Evolutionary conservation across 176 grass and related monocot species (phyloP).

Genomic region (Aegilops longissima): DNA sequence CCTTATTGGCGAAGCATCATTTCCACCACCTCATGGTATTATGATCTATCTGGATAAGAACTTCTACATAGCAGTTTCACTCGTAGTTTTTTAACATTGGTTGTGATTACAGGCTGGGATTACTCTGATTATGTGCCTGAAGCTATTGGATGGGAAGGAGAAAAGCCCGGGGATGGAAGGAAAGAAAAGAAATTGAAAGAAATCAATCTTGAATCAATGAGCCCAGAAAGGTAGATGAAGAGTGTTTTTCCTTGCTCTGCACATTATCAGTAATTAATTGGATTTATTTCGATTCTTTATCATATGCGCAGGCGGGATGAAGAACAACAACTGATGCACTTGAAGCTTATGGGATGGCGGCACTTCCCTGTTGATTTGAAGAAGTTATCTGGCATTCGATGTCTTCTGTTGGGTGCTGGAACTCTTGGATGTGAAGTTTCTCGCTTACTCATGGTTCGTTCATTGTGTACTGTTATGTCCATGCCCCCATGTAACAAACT

Average conservation of each 20-base stretch:
- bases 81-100: conserved; percentile 19
- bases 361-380: conserved; percentile 79
- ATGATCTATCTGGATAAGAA: neutral
- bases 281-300: conserved; percentile 30
- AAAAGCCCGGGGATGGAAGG: conserved; percentile 35
- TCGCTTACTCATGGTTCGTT: conserved; percentile 81
- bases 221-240: conserved; percentile 57
- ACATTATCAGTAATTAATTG: neutral
- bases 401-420: conserved; percentile 85
- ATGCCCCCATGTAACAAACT: neutral
- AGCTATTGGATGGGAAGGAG: conserved; percentile 86
- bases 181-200: conserved; percentile 42
- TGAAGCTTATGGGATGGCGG: conserved; percentile 99
- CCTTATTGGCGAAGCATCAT: conserved; percentile 71
- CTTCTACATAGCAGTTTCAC: neutral
- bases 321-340: conserved; percentile 79
- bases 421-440: conserved; percentile 93
- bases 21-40: conserved; percentile 63
- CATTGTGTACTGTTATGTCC: conserved; percentile 6
- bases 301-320: conserved; percentile 49
- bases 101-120: conserved; percentile 46
- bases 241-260: neutral
- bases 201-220: conserved; percentile 61
- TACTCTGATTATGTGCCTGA: conserved; percentile 63
- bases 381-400: conserved; percentile 46